phyloP scores from a whole-genome alignment of 164 flowering plant genomes.

The Dillenia turbinata region DNA sequence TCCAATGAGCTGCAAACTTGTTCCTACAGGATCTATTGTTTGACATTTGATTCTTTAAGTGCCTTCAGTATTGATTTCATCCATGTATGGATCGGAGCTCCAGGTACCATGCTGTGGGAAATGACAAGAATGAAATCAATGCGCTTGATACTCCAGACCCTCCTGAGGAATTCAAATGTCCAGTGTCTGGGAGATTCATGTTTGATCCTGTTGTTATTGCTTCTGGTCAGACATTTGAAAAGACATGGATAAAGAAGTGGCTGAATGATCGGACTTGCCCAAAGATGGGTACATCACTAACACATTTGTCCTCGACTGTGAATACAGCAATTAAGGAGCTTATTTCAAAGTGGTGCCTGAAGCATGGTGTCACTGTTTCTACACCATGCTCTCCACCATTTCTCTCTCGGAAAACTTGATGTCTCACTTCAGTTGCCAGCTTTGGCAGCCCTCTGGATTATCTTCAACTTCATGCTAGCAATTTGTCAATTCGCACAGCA shows the following conservation, averaged over 20 bases:
- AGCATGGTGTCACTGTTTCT: conserved; percentile 21
- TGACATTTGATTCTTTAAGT: too few relatives aligned
- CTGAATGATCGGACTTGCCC: conserved; percentile 78
- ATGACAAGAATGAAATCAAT: conserved; percentile 17
- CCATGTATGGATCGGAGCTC: too few relatives aligned
- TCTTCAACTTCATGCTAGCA: conserved; percentile 38
- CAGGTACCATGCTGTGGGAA: neutral
- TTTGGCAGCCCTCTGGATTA: conserved; percentile 38
- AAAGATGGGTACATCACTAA: conserved; percentile 43
- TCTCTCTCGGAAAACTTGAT: conserved; percentile 11
- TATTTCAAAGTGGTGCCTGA: conserved; percentile 60
- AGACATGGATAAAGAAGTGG: conserved; percentile 80
- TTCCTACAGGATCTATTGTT: too few relatives aligned
- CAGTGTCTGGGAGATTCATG: conserved; percentile 69
- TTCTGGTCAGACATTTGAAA: conserved; percentile 86
- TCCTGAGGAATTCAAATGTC: conserved; percentile 69
- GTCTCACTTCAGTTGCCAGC: conserved; percentile 25
- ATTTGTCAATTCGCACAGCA: conserved; percentile 22
- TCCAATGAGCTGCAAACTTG: too few relatives aligned
- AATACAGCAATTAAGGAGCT: conserved; percentile 51
- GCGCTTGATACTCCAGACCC: conserved; percentile 18
- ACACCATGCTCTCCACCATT: conserved; percentile 19
- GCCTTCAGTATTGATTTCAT: too few relatives aligned
- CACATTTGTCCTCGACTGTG: conserved; percentile 43
- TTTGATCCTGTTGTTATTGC: conserved; percentile 81